These are phyloP conservation scores for Populus trichocarpa DNA, from an alignment of 441 rosid species.

Conservation along the genomic window DNA sequence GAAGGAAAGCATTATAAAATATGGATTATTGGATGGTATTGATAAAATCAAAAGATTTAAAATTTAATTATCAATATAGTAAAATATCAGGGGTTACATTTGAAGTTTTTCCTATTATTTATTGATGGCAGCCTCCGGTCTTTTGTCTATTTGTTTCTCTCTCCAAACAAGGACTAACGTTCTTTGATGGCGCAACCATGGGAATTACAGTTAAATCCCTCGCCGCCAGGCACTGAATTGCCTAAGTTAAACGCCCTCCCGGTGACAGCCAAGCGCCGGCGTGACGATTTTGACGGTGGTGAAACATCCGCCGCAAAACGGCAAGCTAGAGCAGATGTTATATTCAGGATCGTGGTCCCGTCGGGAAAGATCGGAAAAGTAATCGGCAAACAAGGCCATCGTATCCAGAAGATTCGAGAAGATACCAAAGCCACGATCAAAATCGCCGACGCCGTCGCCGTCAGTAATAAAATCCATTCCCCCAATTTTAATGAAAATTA, in stretches of 20 bases:
- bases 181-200: constrained; percentile 25
- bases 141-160: neutral
- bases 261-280: constrained; percentile 44
- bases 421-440: constrained; percentile 62
- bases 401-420: constrained; percentile 68
- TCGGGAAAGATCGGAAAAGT: constrained; percentile 72
- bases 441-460: constrained; percentile 62
- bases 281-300: constrained; percentile 34
- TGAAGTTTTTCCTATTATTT: neutral
- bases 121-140: neutral
- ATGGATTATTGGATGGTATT: too few species aligned
- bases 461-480: neutral
- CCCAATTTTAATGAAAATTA: neutral
- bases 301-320: constrained; percentile 38
- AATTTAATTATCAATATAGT: neutral
- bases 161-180: neutral
- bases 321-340: constrained; percentile 39
- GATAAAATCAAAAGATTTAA: neutral
- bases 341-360: constrained; percentile 58
- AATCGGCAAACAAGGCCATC: constrained; percentile 58
- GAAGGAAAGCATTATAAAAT: too few species aligned
- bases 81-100: neutral
- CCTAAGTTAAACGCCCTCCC: constrained; percentile 3
- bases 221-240: constrained; percentile 6
- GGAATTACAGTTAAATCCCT: constrained; percentile 20